Percentiles rank a stretch among this genome's conserved stretches.
Conservation (phyloP, 192 early-diverging fungal species). For the Entophlyctis luteolus region DNA sequence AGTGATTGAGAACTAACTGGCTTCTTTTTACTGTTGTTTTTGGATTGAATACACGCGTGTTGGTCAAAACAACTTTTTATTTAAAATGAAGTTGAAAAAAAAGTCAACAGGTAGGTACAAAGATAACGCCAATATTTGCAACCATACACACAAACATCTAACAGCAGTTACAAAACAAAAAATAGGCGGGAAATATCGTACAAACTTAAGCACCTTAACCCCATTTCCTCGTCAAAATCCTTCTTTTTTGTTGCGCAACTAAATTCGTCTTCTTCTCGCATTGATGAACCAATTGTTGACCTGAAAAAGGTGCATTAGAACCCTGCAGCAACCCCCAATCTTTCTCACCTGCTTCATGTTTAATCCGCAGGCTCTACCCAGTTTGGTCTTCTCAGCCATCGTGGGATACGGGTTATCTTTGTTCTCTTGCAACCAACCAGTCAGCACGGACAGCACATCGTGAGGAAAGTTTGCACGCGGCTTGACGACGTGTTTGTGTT, state of each 20-base stretch:
- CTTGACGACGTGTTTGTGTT: no score
- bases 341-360: conserved; percentile 10
- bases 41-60: background rate
- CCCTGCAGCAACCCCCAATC: background rate
- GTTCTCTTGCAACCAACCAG: conserved; percentile 12
- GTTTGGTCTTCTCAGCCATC: background rate
- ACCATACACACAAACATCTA: background rate
- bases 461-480: conserved; percentile 7
- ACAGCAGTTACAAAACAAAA: background rate
- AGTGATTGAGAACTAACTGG: background rate
- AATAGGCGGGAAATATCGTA: background rate
- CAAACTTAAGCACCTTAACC: no score
- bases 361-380: background rate
- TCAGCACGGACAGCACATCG: conserved; percentile 7
- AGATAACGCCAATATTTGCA: no score
- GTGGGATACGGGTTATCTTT: conserved; percentile 6
- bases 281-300: conserved; percentile 26
- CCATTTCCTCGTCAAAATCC: no score
- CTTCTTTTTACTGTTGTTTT: background rate
- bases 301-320: background rate
- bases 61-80: background rate
- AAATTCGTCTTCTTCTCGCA: conserved; percentile 14
- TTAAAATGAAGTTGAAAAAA: background rate
- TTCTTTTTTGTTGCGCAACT: no score
- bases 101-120: no score